phyloP scores from a whole-genome alignment of 2,329 filamentous ascomycete species.

The Xylogone sp. region DNA sequence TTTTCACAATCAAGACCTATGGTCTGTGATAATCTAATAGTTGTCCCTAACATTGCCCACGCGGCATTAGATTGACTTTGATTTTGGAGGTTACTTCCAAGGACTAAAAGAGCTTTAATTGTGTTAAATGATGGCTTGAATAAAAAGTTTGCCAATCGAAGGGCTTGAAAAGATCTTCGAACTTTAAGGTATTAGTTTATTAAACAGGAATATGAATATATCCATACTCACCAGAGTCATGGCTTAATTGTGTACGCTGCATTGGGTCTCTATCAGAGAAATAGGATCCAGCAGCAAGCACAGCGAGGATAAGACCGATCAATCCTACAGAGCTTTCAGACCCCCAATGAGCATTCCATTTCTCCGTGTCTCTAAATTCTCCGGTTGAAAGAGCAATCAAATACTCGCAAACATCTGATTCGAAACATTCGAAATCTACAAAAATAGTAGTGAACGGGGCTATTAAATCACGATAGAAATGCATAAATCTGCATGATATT shows the following conservation, averaged over 20 bases:
- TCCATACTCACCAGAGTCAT: neutral
- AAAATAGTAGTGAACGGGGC: too few species aligned
- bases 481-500: too few species aligned
- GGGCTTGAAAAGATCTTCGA: constrained; percentile 1
- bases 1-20: constrained; percentile 46
- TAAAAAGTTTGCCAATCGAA: constrained; percentile 2
- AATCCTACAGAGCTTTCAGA: neutral
- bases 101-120: constrained; percentile 1
- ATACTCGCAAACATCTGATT: too few species aligned
- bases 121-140: neutral
- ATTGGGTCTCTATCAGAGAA: neutral
- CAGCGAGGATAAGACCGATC: constrained; percentile 1
- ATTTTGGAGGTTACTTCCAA: constrained; percentile 3
- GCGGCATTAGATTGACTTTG: constrained; percentile 1
- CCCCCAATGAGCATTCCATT: neutral
- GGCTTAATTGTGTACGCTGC: constrained; percentile 2
- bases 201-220: neutral
- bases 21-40: constrained; percentile 59
- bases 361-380: too few species aligned
- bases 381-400: too few species aligned
- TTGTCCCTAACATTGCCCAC: constrained; percentile 30
- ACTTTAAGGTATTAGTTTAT: neutral
- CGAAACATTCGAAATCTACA: too few species aligned
- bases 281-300: constrained; percentile 2
- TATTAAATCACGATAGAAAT: too few species aligned